Evolutionary conservation across 306 rosid genomes (phyloP).

Genomic region (Cicer pinnatifidum): DNA sequence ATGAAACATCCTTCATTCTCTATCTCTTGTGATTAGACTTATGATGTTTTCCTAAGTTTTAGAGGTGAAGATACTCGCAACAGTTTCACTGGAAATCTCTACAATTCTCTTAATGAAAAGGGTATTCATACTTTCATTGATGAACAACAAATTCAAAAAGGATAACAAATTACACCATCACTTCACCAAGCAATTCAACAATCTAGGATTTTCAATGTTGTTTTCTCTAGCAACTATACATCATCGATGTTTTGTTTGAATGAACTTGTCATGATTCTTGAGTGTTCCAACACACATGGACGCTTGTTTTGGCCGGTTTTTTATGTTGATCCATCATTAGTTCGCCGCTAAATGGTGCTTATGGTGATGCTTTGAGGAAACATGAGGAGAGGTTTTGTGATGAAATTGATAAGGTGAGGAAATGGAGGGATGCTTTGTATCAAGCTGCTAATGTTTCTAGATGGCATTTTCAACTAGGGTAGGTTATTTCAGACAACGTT

Average conservation of each 20-base stretch:
- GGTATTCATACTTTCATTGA: constrained; percentile 22
- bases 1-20: background rate
- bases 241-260: constrained; percentile 23
- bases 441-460: constrained; percentile 9
- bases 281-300: background rate
- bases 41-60: constrained; percentile 23
- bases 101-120: background rate
- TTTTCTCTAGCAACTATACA: constrained; percentile 22
- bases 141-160: background rate
- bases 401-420: background rate
- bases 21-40: background rate
- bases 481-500: background rate
- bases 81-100: constrained; percentile 14
- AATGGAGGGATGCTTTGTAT: constrained; percentile 11
- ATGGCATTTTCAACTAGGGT: constrained; percentile 23
- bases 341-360: background rate
- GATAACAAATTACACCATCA: constrained; percentile 1
- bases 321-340: constrained; percentile 17
- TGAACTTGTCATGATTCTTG: constrained; percentile 3
- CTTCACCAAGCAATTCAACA: background rate
- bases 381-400: background rate
- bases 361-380: background rate
- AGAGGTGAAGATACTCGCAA: background rate
- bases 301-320: constrained; percentile 6
- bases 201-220: constrained; percentile 19